These are phyloP conservation scores for Pythium angustatum DNA, from an alignment of 352 stramenopile species.

Conservation along the genomic window DNA sequence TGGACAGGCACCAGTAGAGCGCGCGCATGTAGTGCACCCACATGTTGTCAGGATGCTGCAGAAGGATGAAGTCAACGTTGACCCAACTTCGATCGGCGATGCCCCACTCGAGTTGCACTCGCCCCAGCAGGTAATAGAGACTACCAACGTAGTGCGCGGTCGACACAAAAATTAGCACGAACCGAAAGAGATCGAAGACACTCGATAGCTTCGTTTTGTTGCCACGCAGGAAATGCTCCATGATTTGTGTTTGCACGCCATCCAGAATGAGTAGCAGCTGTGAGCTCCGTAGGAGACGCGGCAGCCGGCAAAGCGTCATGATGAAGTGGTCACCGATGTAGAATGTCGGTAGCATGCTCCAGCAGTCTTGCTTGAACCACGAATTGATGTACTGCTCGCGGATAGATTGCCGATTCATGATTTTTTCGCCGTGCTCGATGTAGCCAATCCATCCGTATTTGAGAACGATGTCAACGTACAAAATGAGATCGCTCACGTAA, in stretches of 20 bases:
- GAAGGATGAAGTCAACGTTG: slow-evolving; percentile 52
- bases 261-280: slow-evolving; percentile 31
- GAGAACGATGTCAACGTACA: slow-evolving; percentile 32
- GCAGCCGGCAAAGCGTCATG: slow-evolving; percentile 27
- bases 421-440: slow-evolving; percentile 29
- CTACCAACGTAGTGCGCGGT: slow-evolving; percentile 34
- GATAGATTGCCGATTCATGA: slow-evolving; percentile 23
- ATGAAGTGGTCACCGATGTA: slow-evolving; percentile 26
- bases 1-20: slow-evolving; percentile 79
- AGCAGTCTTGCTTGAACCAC: slow-evolving; percentile 33
- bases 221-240: slow-evolving; percentile 28
- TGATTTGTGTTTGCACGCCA: slow-evolving; percentile 28
- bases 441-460: slow-evolving; percentile 26
- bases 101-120: slow-evolving; percentile 23
- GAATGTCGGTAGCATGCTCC: slow-evolving; percentile 32
- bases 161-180: slow-evolving; percentile 35
- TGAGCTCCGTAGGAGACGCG: slow-evolving; percentile 29
- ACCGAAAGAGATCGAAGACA: slow-evolving; percentile 36
- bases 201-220: slow-evolving; percentile 31
- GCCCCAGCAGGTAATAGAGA: slow-evolving; percentile 33
- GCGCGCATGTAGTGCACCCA: slow-evolving; percentile 68
- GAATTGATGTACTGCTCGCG: slow-evolving; percentile 26
- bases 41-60: slow-evolving; percentile 48
- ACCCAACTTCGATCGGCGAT: slow-evolving; percentile 50
- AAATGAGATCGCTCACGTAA: slow-evolving; percentile 24